Base-by-base conservation (phyloP, 2,329 filamentous ascomycete genomes). In the Ophiostoma novo-ulmi region DNA sequence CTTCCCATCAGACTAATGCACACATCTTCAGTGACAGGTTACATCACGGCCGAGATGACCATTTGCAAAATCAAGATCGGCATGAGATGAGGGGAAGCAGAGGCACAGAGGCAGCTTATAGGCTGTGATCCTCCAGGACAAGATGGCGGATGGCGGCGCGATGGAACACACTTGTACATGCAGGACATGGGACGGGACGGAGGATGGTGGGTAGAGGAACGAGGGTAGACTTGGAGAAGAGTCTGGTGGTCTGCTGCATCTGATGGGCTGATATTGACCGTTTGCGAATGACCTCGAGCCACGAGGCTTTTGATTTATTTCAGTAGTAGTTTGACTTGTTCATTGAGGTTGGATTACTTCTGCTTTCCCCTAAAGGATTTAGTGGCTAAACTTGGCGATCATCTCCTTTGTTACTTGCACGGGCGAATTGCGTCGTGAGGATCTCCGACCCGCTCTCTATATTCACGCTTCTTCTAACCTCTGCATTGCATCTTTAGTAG, bases 31-130 rank as follows among this genome's bases (percentile, higher is more conserved):
- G 41, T 44, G 41, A 44, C 41, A 48, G 17, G 44, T 48, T 48
- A 20, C 44, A 26, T 58, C 52, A 58, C 52, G 52, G 52, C 52
- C 52, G 52, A 58, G 52, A 58, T 44, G 39, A 5, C 39, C 39
- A 13, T 44, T 44, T 44, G 52, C 52, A 26, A 4, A 58, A 58
- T 26, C 52, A 58, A 58, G 52, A 58, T 58, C 52, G 52, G 22
- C 52, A 58, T 7, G n/a, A 26, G 52, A 26, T 58, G 52, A 58
- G 52, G 52, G 52, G 52, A 58, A 58, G 22, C n/a, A 58, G 52
- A 26, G 20, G 52, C 52, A 22, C 17, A 26, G 52, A 14, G 52
- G 22, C 22, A 58, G 52, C 52, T 58, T 22, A 22, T 26, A 58
- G n/a, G 22, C n/a, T 22, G 11, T 4, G 52, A 6, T 48, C 17